Conservation (phyloP, 2,329 filamentous ascomycete species). For the Sclerotinia trifoliorum region DNA sequence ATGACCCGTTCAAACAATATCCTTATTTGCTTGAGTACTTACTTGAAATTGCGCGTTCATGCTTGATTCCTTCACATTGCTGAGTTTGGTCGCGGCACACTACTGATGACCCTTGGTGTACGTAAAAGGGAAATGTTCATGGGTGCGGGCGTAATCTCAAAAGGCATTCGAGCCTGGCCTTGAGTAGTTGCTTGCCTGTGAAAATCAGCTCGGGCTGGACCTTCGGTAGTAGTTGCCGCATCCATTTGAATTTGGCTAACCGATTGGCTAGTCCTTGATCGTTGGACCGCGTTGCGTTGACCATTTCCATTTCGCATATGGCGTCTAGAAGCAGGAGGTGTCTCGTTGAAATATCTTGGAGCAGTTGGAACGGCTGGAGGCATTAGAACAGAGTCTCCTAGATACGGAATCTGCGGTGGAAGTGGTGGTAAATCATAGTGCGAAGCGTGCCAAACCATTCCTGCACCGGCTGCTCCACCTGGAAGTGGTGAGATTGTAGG, state of each 20-base stretch:
- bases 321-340: neutral
- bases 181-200: neutral
- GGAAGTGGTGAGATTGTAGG: neutral
- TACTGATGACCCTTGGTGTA: slow-evolving; percentile 13
- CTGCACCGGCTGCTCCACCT: neutral
- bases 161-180: neutral
- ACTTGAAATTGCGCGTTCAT: slow-evolving; percentile 3
- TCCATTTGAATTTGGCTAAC: neutral
- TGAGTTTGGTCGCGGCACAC: slow-evolving; percentile 18
- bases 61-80: slow-evolving; percentile 12
- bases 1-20: neutral
- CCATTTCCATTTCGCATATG: neutral
- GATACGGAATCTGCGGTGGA: neutral
- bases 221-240: neutral
- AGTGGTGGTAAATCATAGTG: neutral
- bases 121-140: neutral
- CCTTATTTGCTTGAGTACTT: neutral
- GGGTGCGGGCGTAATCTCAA: neutral
- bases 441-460: neutral
- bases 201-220: neutral
- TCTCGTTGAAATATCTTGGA: neutral
- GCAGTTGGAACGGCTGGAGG: neutral
- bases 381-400: neutral
- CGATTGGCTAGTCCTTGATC: neutral
- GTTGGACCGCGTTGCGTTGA: neutral